phyloP scores from a whole-genome alignment of 345 rosid species.

The Bruguiera parviflora region DNA sequence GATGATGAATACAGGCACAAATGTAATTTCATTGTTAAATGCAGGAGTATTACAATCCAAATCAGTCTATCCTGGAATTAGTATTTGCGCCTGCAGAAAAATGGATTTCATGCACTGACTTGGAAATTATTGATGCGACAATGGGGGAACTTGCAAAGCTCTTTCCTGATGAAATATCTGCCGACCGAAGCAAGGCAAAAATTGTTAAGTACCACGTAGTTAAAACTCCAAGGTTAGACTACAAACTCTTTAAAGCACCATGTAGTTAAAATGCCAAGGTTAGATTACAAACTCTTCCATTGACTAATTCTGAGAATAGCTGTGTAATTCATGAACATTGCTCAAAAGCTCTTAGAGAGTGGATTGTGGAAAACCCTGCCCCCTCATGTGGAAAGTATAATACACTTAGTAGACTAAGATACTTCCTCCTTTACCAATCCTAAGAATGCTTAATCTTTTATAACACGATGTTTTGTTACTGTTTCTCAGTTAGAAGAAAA shows the following conservation, averaged over 20 bases:
- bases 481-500: no score
- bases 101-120: conserved; percentile 78
- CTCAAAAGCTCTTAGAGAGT: background rate
- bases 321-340: background rate
- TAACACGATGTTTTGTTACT: no score
- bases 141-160: conserved; percentile 92
- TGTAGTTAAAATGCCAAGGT: background rate
- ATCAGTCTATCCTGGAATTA: conserved; percentile 90
- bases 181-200: conserved; percentile 93
- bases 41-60: conserved; percentile 86
- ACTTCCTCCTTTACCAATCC: no score
- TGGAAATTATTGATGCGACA: conserved; percentile 84
- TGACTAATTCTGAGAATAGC: background rate
- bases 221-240: conserved; percentile 82
- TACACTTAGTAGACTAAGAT: no score
- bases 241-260: background rate
- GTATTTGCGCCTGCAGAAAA: conserved; percentile 96
- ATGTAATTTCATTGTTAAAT: conserved; percentile 2
- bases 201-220: conserved; percentile 83
- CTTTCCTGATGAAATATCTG: conserved; percentile 82
- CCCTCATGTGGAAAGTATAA: background rate
- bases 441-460: no score
- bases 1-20: background rate
- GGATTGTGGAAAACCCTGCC: background rate
- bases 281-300: background rate